Percentiles rank a stretch among this genome's conserved stretches.
phyloP scores from a whole-genome alignment of 352 stramenopile genomes.

The Globisporangium takayamanum region DNA sequence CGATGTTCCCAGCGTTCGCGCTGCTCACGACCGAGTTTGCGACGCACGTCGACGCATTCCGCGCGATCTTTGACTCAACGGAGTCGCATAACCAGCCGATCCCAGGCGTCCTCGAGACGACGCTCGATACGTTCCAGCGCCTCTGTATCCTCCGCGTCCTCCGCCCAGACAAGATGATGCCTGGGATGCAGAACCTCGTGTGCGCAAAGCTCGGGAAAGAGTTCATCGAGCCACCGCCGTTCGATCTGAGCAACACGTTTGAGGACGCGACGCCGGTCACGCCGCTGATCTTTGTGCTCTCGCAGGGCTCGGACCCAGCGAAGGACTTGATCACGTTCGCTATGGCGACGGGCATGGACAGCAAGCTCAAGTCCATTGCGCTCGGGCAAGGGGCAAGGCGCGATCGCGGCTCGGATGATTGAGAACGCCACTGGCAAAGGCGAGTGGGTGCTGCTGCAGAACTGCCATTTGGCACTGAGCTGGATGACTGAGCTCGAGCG shows the following conservation, averaged over 20 bases:
- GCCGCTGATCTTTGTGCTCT: constrained; percentile 92
- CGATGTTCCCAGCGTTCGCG: constrained; percentile 62
- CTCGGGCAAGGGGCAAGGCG: constrained; percentile 91
- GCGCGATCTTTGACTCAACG: constrained; percentile 72
- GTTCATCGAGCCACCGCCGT: constrained; percentile 90
- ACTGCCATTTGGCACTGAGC: constrained; percentile 92
- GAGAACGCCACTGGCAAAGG: constrained; percentile 81
- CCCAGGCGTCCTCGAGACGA: constrained; percentile 42
- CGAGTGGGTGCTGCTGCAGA: constrained; percentile 94
- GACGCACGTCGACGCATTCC: constrained; percentile 43
- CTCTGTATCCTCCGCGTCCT: constrained; percentile 76
- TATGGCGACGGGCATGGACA: constrained; percentile 74
- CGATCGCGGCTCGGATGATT: constrained; percentile 89
- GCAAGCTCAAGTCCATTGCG: constrained; percentile 91
- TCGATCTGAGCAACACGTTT: constrained; percentile 89
- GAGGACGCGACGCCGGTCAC: constrained; percentile 85
- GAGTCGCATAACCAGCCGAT: constrained; percentile 76
- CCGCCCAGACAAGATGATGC: constrained; percentile 78
- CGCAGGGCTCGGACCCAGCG: constrained; percentile 90
- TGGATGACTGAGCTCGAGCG: constrained; percentile 94
- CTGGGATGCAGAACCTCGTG: constrained; percentile 89
- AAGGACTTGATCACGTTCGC: constrained; percentile 92
- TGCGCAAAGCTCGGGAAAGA: constrained; percentile 71
- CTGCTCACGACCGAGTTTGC: constrained; percentile 44
- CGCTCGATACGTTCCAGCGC: constrained; percentile 78